Conservation (phyloP, 805 yeast species). For the Tetrapisispora iriomotensis region DNA sequence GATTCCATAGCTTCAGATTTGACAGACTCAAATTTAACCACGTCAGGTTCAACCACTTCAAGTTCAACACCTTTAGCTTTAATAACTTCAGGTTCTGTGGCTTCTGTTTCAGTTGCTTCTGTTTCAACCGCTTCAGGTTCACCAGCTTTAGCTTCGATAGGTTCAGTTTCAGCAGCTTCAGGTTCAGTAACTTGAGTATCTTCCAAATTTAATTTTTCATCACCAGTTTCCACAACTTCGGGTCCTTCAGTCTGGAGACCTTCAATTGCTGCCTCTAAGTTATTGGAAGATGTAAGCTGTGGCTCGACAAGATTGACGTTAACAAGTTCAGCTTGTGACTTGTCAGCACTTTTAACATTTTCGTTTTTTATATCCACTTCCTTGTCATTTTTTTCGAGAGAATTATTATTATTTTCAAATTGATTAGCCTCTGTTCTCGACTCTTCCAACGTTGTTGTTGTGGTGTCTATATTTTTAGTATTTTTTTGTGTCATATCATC, state of each 20-base stretch:
- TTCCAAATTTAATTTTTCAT: background rate
- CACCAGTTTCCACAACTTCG: background rate
- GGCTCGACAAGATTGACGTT: too few species aligned
- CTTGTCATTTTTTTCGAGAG: background rate
- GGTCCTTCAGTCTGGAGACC: too few species aligned
- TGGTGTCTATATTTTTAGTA: too few species aligned
- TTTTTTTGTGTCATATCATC: too few species aligned
- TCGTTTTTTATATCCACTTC: background rate
- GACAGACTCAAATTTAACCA: constrained; percentile 7
- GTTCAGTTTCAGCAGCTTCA: background rate
- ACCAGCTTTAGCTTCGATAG: background rate
- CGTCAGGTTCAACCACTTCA: background rate
- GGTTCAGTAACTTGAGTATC: background rate
- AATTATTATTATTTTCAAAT: background rate
- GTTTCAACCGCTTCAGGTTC: background rate
- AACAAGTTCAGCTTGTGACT: too few species aligned
- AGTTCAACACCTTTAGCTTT: background rate
- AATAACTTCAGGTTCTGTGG: background rate
- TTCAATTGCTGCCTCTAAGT: too few species aligned
- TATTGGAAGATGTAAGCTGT: too few species aligned
- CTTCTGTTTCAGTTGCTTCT: background rate
- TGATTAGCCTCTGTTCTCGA: background rate
- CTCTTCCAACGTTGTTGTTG: too few species aligned
- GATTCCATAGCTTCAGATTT: background rate
- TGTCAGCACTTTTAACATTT: background rate